Evolutionary conservation across 768 basidiomycete genomes (phyloP).

Genomic region (Chalciporus chontae): DNA sequence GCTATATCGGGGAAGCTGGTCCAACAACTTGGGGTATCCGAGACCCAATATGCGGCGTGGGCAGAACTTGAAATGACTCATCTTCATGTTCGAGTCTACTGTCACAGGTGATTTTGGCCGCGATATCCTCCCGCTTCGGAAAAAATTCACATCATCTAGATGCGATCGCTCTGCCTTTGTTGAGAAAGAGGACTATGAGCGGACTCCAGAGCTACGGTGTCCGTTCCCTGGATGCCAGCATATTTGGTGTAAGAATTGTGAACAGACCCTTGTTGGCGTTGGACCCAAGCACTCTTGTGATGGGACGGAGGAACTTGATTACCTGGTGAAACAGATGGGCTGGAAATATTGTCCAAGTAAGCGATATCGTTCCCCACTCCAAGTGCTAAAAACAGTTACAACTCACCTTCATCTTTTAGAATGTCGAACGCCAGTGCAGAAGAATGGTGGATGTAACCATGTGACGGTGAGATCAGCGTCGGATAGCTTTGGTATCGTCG

Average conservation of each 20-base stretch:
- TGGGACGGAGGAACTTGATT: constrained; percentile 48
- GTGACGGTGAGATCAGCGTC: constrained; percentile 45
- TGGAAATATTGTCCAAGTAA: constrained; percentile 64
- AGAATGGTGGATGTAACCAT: constrained; percentile 54
- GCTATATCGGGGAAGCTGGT: constrained; percentile 37
- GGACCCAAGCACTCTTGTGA: constrained; percentile 53
- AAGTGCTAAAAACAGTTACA: not conserved
- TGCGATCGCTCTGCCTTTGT: constrained; percentile 49
- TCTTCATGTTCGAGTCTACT: constrained; percentile 41
- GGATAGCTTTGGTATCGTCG: not conserved
- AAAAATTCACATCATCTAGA: constrained; percentile 30
- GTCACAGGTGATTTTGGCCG: constrained; percentile 39
- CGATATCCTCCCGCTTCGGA: not conserved
- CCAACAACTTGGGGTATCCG: constrained; percentile 39
- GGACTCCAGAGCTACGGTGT: constrained; percentile 42
- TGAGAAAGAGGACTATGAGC: constrained; percentile 45
- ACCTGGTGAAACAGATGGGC: constrained; percentile 46
- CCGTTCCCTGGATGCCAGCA: constrained; percentile 46
- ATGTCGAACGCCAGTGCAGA: constrained; percentile 47
- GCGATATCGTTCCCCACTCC: constrained; percentile 1
- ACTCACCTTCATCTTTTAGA: constrained; percentile 22
- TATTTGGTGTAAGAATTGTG: constrained; percentile 60
- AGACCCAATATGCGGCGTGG: constrained; percentile 39
- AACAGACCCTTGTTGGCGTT: constrained; percentile 31
- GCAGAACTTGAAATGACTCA: constrained; percentile 44